These are phyloP conservation scores for Saraca asoca DNA, from an alignment of 331 rosid species.

Conservation along the genomic window DNA sequence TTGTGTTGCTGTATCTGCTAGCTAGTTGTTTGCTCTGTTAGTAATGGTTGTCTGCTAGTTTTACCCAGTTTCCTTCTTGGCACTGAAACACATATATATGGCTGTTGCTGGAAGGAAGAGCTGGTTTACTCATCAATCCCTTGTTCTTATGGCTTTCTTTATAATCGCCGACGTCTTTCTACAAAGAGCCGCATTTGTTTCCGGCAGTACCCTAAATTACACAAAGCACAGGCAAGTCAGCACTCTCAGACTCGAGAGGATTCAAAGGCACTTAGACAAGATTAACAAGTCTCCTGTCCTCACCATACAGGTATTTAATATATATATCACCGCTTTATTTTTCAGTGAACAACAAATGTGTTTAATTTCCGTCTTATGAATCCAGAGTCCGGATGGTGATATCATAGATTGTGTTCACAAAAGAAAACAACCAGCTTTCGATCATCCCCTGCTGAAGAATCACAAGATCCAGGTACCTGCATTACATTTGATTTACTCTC, in stretches of 20 bases:
- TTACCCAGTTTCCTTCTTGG: background rate
- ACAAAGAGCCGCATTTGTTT: conserved; percentile 33
- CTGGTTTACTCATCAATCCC: conserved; percentile 2
- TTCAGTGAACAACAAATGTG: no score
- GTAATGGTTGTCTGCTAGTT: conserved; percentile 29
- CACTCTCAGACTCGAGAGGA: conserved; percentile 73
- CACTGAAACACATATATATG: conserved; percentile 51
- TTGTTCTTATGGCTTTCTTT: conserved; percentile 38
- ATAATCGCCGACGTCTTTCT: conserved; percentile 28
- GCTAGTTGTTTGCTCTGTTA: background rate
- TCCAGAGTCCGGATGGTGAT: conserved; percentile 93
- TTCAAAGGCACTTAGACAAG: conserved; percentile 70
- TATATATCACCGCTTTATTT: no score
- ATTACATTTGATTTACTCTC: no score
- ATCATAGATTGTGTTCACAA: conserved; percentile 86
- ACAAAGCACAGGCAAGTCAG: conserved; percentile 55
- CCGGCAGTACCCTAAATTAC: conserved; percentile 48
- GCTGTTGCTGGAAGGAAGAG: conserved; percentile 37
- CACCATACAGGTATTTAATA: conserved; percentile 58
- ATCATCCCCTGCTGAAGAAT: conserved; percentile 84
- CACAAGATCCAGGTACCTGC: conserved; percentile 84
- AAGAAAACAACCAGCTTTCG: conserved; percentile 87
- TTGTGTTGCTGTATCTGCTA: conserved; percentile 27
- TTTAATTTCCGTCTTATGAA: background rate
- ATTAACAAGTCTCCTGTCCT: conserved; percentile 79